Percentiles rank a stretch among this genome's conserved stretches.
These are phyloP conservation scores for Ogataea paraovalis DNA, from an alignment of 805 yeast genomes.

Conservation along the genomic window DNA sequence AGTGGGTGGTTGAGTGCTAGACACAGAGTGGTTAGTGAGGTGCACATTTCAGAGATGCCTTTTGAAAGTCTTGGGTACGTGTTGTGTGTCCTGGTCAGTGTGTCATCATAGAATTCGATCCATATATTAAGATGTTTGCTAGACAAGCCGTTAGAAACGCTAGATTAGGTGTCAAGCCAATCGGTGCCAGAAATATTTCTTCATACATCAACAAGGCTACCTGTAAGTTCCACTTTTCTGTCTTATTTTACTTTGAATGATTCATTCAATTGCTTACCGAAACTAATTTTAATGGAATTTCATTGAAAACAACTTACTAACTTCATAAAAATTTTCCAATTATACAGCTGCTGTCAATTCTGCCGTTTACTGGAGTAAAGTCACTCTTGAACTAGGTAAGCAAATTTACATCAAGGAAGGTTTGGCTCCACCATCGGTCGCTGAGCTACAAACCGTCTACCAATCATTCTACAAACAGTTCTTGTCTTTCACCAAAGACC, in stretches of 20 bases:
- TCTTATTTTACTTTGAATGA: no score
- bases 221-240: constrained; percentile 24
- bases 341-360: constrained; percentile 39
- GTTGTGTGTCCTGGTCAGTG: no score
- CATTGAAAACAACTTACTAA: no score
- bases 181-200: constrained; percentile 38
- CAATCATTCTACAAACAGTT: constrained; percentile 45
- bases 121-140: constrained; percentile 25
- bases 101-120: no score
- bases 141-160: constrained; percentile 31
- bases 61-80: no score
- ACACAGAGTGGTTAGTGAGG: neutral
- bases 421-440: constrained; percentile 80
- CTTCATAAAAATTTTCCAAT: neutral
- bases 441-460: constrained; percentile 76
- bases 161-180: constrained; percentile 25
- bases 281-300: neutral
- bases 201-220: constrained; percentile 34
- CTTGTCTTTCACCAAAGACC: constrained; percentile 47
- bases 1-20: neutral
- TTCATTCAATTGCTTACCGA: no score
- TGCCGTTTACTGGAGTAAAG: constrained; percentile 76
- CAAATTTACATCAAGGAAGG: constrained; percentile 89
- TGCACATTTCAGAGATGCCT: neutral
- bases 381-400: constrained; percentile 52